Conservation (phyloP, 2,329 filamentous ascomycete genomes). For the Hortaea werneckii region DNA sequence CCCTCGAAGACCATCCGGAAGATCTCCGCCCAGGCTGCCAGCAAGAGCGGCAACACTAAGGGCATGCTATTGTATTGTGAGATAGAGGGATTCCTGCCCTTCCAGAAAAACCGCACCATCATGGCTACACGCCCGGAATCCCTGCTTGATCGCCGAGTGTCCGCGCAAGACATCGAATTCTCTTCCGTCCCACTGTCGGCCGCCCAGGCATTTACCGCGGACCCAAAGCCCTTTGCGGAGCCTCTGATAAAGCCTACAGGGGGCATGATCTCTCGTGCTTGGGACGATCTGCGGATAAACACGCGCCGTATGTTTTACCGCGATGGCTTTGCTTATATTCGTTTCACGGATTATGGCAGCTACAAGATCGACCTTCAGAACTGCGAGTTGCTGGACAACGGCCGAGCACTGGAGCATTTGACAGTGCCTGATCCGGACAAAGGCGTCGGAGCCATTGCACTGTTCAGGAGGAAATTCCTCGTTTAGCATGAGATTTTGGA, state of each 20-base stretch:
- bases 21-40: constrained; percentile 4
- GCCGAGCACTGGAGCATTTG: neutral
- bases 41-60: neutral
- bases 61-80: constrained; percentile 8
- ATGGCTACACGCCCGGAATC: constrained; percentile 3
- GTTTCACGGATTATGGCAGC: constrained; percentile 9
- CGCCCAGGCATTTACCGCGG: constrained; percentile 2
- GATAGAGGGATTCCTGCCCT: constrained; percentile 11
- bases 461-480: neutral
- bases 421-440: neutral
- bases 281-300: constrained; percentile 9
- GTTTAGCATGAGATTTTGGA: neutral
- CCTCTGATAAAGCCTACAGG: constrained; percentile 1
- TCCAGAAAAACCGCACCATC: constrained; percentile 10
- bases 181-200: neutral
- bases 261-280: neutral
- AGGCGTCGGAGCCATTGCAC: neutral
- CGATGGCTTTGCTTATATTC: constrained; percentile 18
- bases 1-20: constrained; percentile 12
- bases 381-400: constrained; percentile 14
- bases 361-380: constrained; percentile 22
- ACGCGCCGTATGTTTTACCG: constrained; percentile 18
- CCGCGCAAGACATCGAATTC: constrained; percentile 4
- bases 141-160: constrained; percentile 2
- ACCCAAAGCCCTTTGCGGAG: neutral